These are phyloP conservation scores for Fusarium vanettenii DNA, from an alignment of 2,329 filamentous ascomycete species.

Conservation along the genomic window DNA sequence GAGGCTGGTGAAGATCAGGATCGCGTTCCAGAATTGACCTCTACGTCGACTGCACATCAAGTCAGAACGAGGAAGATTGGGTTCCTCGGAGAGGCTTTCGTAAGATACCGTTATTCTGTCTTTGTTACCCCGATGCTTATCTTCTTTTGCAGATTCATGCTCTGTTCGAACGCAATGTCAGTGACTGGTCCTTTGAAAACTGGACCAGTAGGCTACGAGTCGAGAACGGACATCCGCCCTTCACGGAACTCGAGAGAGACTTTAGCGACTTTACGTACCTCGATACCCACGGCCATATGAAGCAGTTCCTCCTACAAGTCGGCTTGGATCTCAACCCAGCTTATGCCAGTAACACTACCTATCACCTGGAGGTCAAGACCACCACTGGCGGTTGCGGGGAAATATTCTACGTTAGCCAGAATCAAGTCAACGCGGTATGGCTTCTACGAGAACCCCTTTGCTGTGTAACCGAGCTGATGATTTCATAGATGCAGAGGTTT, in stretches of 20 bases:
- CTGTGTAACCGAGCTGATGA: not conserved
- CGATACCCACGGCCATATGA: not conserved
- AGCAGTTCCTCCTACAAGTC: not conserved
- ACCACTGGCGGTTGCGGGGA: not conserved
- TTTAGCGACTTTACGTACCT: not conserved
- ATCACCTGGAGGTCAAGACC: not conserved
- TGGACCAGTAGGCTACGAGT: not conserved
- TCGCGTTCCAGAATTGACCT: not conserved
- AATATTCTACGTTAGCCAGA: not conserved
- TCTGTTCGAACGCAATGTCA: not conserved
- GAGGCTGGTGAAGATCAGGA: not conserved
- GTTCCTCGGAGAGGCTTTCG: not conserved
- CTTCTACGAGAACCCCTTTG: too few species aligned
- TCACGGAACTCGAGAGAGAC: not conserved
- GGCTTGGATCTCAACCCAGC: not conserved
- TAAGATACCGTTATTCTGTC: not conserved
- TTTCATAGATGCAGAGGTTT: not conserved
- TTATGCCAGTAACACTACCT: not conserved
- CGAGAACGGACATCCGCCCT: not conserved
- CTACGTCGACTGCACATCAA: not conserved
- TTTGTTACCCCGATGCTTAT: not conserved
- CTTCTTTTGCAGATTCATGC: not conserved
- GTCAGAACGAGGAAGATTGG: not conserved
- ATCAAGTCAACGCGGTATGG: not conserved
- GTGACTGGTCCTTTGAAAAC: not conserved